Evolutionary conservation across 2,329 filamentous ascomycete genomes (phyloP).

Genomic region (Tolypocladium pustulatum): DNA sequence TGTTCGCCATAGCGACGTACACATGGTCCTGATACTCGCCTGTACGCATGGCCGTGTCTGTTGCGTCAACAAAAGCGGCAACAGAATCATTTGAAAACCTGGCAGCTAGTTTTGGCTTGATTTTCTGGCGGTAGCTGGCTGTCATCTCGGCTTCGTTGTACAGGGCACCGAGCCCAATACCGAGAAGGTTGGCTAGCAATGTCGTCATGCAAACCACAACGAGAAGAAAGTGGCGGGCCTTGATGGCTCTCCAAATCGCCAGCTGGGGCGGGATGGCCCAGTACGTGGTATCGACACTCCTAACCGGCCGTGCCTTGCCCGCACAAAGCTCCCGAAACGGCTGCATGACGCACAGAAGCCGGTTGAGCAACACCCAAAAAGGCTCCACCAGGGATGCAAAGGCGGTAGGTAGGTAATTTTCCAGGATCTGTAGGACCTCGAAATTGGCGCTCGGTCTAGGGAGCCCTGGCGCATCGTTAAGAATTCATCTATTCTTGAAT

Average conservation of each 20-base stretch:
- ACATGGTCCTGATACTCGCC: background rate
- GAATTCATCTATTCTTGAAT: too few species aligned
- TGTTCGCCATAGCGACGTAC: constrained; percentile 33
- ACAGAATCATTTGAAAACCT: background rate
- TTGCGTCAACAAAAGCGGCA: background rate
- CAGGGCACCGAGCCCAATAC: constrained; percentile 39
- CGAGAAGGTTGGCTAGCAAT: constrained; percentile 39
- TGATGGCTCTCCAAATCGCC: constrained; percentile 31
- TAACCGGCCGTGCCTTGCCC: constrained; percentile 21
- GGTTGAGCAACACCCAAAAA: constrained; percentile 43
- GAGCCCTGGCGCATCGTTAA: too few species aligned
- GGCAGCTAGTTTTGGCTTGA: background rate
- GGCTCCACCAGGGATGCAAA: constrained; percentile 48
- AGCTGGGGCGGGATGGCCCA: constrained; percentile 46
- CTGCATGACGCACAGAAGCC: constrained; percentile 40
- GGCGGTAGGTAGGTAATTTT: constrained; percentile 41
- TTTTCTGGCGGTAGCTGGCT: background rate
- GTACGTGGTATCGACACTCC: constrained; percentile 35
- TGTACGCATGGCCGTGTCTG: background rate
- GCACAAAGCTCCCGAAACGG: constrained; percentile 39
- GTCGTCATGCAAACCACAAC: constrained; percentile 34
- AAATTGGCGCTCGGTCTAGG: constrained; percentile 18
- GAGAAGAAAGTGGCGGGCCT: constrained; percentile 33
- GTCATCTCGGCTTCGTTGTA: constrained; percentile 27
- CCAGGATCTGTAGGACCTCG: constrained; percentile 24